phyloP scores from a whole-genome alignment of 2,329 filamentous ascomycete species.

The Juglanconis oblonga region DNA sequence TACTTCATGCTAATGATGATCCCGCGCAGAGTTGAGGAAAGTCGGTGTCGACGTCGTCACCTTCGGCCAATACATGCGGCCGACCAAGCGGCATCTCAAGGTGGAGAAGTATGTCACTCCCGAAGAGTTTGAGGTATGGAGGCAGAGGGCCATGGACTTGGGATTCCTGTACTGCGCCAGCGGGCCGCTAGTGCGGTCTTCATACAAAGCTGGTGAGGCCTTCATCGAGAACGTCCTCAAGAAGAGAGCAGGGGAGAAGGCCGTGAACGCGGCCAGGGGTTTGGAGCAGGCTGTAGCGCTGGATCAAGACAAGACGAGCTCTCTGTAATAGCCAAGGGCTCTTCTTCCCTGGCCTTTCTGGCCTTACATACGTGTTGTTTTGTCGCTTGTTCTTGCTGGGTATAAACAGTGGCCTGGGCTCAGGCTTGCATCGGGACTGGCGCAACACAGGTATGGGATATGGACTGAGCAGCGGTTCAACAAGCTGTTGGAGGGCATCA shows the following conservation, averaged over 20 bases:
- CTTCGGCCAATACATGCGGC: conserved; percentile 99
- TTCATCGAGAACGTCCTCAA: conserved; percentile 98
- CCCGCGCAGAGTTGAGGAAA: conserved; percentile 65
- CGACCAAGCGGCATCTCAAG: conserved; percentile 95
- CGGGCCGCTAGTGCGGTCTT: conserved; percentile 87
- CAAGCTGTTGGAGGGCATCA: background rate
- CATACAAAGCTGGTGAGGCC: conserved; percentile 96
- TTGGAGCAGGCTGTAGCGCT: conserved; percentile 39
- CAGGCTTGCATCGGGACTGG: conserved; percentile 6
- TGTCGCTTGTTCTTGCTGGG: background rate
- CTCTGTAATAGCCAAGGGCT: background rate
- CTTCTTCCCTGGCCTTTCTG: background rate
- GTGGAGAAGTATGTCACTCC: conserved; percentile 95
- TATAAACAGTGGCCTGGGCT: background rate
- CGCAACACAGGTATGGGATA: conserved; percentile 2
- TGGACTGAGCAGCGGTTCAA: background rate
- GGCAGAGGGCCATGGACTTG: conserved; percentile 84
- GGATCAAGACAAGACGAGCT: conserved; percentile 23
- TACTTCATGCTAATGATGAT: background rate
- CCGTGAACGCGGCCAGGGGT: conserved; percentile 26
- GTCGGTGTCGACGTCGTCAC: conserved; percentile 90
- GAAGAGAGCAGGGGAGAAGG: conserved; percentile 62
- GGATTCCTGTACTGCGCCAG: conserved; percentile 96
- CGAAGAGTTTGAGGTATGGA: conserved; percentile 87
- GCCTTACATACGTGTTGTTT: background rate